Percentiles rank a stretch among this genome's conserved stretches.
phyloP scores from a whole-genome alignment of 768 basidiomycete genomes.

The Pleurotus tuoliensis region DNA sequence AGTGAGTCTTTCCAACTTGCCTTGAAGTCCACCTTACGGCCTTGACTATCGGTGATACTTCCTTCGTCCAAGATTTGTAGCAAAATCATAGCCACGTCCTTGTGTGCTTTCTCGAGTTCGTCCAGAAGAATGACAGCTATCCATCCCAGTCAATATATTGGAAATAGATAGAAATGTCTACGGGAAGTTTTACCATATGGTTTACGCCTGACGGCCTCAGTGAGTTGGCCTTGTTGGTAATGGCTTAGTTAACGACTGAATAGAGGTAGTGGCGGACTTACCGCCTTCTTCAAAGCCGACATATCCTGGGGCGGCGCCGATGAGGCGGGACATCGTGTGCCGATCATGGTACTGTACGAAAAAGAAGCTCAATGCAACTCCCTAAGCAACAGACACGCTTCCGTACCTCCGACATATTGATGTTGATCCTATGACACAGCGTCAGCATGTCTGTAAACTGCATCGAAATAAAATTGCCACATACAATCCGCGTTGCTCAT shows the following conservation, averaged over 20 bases:
- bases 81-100: constrained; percentile 89
- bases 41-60: constrained; percentile 85
- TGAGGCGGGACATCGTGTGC: constrained; percentile 85
- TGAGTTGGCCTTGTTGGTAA: constrained; percentile 58
- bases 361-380: neutral
- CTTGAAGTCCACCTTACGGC: constrained; percentile 89
- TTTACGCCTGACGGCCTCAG: constrained; percentile 87
- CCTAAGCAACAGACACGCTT: neutral
- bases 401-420: constrained; percentile 87
- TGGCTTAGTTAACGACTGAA: neutral
- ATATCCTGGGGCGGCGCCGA: constrained; percentile 92
- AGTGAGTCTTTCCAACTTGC: constrained; percentile 24
- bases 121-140: constrained; percentile 75
- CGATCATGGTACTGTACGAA: constrained; percentile 76
- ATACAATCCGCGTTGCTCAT: constrained; percentile 81
- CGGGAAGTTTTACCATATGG: constrained; percentile 62
- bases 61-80: constrained; percentile 92
- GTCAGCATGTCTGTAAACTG: neutral
- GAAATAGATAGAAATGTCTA: neutral
- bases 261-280: constrained; percentile 6
- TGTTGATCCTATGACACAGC: constrained; percentile 57
- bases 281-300: constrained; percentile 88
- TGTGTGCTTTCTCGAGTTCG: constrained; percentile 93
- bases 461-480: constrained; percentile 19
- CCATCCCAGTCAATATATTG: neutral